Evolutionary conservation across 805 yeast genomes (phyloP), one percentile per base, ranked within the genome.

Genomic region (Vanderwaltozyma yarrowii): DNA sequence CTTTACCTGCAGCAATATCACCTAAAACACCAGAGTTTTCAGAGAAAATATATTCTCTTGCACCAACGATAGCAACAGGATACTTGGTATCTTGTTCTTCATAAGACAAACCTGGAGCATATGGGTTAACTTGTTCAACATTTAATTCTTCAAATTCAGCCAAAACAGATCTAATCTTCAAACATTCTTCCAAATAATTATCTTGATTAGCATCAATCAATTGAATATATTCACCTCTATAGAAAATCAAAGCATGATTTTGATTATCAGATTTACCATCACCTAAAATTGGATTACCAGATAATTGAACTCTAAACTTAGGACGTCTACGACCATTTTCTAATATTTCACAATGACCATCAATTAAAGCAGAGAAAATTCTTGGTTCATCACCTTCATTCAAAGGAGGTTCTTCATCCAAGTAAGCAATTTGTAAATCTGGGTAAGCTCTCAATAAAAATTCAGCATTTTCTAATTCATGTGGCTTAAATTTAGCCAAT

Each of bases 241-340:
- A 72, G 62, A 82, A 82, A 42, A 82, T 78, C 42, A 82, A 57
- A 34, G 92, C 75, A 63, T 81, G 88, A 60, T 82, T 82, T 61
- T 82, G 94, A 58, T 82, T 82, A 67, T 82, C 94, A 41, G 89
- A 80, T 60, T 82, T 82, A 64, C 94, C 94, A 62, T 82, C 94
- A 65, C 94, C 94, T 51, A 82, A 64, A 54, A 82, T 80, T 47
- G 94, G 89, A 56, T 81, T 78, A 60, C 94, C 94, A 41, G 92
- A 81, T 42, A 82, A 64, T 65, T 74, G 80, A 42, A 82, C 77
- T 69, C 80, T 77, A 58, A 78, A 82, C 52, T 76, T 77, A 33
- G 85, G 85, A 61, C 82, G 73, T 66, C 85, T 74, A 62, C 80
- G 73, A 43, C 86, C 88, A 51, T 76, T 73, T 49, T 74, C 81